Evolutionary conservation across 1,284 basidiomycete genomes (phyloP).

Genomic region (Pisolithus thermaeus): DNA sequence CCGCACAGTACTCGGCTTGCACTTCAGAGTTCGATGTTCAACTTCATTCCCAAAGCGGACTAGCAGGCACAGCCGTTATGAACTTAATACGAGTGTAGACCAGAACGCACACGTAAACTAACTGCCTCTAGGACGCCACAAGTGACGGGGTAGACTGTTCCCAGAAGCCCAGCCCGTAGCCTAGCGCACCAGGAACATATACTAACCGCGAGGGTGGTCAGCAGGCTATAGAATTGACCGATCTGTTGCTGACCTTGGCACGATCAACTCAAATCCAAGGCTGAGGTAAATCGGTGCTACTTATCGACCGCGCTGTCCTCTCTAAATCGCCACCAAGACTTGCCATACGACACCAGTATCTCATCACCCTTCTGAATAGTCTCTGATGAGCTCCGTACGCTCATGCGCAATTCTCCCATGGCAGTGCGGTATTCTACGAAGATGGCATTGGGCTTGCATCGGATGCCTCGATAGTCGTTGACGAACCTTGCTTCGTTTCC

Average conservation of each 20-base stretch:
- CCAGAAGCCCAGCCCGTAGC: background rate
- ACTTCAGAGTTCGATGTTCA: too few species aligned
- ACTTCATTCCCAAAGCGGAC: too few species aligned
- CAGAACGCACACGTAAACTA: conserved; percentile 5
- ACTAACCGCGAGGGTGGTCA: background rate
- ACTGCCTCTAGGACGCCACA: background rate
- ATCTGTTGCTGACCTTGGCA: background rate
- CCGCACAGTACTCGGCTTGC: too few species aligned
- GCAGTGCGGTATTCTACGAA: conserved; percentile 58
- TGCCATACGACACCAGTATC: conserved; percentile 88
- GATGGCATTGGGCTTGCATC: conserved; percentile 62
- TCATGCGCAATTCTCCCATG: conserved; percentile 70
- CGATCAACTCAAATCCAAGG: background rate
- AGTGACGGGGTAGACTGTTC: background rate
- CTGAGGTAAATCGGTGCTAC: background rate
- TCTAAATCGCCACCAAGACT: conserved; percentile 76
- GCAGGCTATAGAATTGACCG: background rate
- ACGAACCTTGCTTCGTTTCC: conserved; percentile 87
- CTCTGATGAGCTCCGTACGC: conserved; percentile 59
- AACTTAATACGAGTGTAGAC: background rate
- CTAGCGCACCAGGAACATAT: background rate
- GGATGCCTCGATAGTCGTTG: conserved; percentile 81
- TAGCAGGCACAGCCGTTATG: background rate
- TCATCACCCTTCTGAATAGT: conserved; percentile 78
- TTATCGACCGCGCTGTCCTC: background rate